Conservation (phyloP, 306 rosid genomes). For the Glycine tomentella region DNA sequence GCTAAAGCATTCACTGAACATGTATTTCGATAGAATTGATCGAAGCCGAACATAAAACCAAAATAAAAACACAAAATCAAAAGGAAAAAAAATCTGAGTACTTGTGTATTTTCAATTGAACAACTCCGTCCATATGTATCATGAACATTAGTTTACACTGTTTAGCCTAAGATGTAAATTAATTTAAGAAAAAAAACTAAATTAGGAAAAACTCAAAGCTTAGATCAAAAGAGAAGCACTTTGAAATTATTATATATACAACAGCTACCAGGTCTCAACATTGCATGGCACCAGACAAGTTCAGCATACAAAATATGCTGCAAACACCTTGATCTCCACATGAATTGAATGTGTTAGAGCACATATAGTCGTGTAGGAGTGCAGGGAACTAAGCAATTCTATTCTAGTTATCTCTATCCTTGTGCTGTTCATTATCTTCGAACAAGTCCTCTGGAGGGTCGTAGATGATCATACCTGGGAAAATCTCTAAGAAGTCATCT, state of each 20-base stretch:
- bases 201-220: background rate
- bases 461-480: constrained; percentile 85
- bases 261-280: constrained; percentile 18
- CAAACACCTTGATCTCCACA: constrained; percentile 3
- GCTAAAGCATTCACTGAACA: background rate
- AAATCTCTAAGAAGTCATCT: constrained; percentile 81
- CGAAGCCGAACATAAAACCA: background rate
- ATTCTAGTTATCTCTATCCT: constrained; percentile 44
- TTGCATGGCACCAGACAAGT: background rate
- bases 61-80: constrained; percentile 22
- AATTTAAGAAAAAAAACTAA: background rate
- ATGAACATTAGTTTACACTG: background rate
- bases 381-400: background rate
- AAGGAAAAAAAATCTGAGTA: background rate
- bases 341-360: background rate
- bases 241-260: background rate
- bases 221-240: background rate
- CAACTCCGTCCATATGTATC: background rate
- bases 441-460: constrained; percentile 97
- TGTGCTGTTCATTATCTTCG: constrained; percentile 59
- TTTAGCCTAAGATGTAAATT: background rate
- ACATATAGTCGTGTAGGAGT: constrained; percentile 7
- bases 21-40: background rate
- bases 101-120: background rate
- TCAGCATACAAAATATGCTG: constrained; percentile 6